Percentiles rank a stretch among this genome's conserved stretches.
Conservation (phyloP, 164 flowering plant species). For the Tinospora cordifolia region DNA sequence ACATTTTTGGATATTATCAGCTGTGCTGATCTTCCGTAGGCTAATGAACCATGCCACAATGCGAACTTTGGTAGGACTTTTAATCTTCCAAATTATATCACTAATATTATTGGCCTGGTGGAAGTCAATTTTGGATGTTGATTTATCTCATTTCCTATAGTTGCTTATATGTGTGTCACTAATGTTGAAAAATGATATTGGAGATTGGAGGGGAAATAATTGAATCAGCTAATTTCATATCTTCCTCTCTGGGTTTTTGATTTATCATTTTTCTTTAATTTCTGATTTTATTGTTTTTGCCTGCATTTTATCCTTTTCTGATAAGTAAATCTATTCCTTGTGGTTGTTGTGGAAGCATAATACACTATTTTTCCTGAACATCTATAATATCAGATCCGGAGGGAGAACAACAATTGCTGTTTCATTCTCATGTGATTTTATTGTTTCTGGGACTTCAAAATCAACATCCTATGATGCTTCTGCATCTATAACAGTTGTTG, state of each 20-base stretch:
- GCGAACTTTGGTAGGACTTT: too few relatives aligned
- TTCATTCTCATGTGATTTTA: slow-evolving; percentile 74
- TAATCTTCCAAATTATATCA: too few relatives aligned
- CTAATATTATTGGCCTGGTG: too few relatives aligned
- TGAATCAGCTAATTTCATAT: neutral
- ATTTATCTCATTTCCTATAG: neutral
- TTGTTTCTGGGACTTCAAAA: slow-evolving; percentile 36
- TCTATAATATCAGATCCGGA: slow-evolving; percentile 44
- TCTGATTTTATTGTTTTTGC: neutral
- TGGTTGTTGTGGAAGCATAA: neutral
- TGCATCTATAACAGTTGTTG: slow-evolving; percentile 46
- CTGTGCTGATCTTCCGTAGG: too few relatives aligned
- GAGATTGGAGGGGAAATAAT: neutral
- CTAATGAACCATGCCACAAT: too few relatives aligned
- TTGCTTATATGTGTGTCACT: neutral
- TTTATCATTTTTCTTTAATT: neutral
- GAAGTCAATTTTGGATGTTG: too few relatives aligned
- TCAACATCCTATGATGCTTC: slow-evolving; percentile 57
- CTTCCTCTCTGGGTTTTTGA: neutral
- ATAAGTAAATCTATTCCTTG: neutral
- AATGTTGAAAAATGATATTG: too few relatives aligned
- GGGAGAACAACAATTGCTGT: slow-evolving; percentile 62
- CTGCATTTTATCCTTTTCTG: neutral
- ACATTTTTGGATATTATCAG: too few relatives aligned
- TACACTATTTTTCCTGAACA: neutral